Conservation (phyloP, 176 grass and related monocot genomes). For the Cenchrus fungigraminus region DNA sequence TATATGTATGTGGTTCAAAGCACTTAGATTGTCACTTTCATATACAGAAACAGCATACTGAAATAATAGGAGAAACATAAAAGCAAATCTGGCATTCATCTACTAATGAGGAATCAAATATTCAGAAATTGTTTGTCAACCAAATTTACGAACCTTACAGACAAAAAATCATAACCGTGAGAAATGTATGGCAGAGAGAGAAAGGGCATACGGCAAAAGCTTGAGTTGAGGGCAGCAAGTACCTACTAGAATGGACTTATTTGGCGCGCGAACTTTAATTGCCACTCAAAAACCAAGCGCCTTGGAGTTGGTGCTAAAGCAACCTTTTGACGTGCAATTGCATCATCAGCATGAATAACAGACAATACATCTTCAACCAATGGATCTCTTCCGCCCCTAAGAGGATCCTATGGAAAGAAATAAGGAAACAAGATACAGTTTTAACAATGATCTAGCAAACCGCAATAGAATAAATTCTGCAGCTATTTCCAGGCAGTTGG, state of each 20-base stretch:
- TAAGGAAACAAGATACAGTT: constrained; percentile 33
- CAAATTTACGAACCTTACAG: background rate
- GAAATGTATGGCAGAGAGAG: constrained; percentile 19
- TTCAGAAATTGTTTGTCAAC: background rate
- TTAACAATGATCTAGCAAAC: constrained; percentile 18
- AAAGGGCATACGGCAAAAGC: background rate
- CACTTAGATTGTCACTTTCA: background rate
- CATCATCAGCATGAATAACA: constrained; percentile 64
- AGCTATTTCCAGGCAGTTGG: background rate
- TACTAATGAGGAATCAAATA: background rate
- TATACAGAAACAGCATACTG: background rate
- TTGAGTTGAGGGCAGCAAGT: constrained; percentile 13
- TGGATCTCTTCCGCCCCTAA: constrained; percentile 95
- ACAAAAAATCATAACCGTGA: constrained; percentile 3
- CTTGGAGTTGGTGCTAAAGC: constrained; percentile 53
- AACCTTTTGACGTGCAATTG: constrained; percentile 51
- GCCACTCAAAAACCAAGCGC: constrained; percentile 81
- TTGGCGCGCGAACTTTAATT: constrained; percentile 77
- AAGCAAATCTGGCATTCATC: background rate
- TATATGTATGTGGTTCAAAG: background rate
- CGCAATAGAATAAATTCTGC: constrained; percentile 24
- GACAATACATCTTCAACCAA: constrained; percentile 81
- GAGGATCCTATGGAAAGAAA: constrained; percentile 70
- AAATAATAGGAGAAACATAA: constrained; percentile 22
- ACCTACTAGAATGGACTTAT: constrained; percentile 93